These are phyloP conservation scores for Pyricularia sp. DNA, from an alignment of 2,329 filamentous ascomycete genomes.

Conservation along the genomic window DNA sequence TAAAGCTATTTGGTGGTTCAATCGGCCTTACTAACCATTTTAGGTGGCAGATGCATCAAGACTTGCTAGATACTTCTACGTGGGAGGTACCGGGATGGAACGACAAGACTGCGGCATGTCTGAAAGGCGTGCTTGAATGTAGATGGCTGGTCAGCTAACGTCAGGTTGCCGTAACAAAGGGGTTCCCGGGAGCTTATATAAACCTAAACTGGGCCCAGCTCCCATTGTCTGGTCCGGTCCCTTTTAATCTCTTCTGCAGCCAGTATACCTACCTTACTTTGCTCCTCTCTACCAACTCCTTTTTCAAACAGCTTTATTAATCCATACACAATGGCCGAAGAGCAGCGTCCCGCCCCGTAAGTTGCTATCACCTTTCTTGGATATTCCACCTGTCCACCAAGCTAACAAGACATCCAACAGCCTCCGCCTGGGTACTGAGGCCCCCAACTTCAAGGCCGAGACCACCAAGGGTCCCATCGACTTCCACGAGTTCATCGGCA, in stretches of 20 bases:
- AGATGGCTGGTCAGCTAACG: neutral
- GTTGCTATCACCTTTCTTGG: slow-evolving; percentile 8
- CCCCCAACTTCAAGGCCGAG: slow-evolving; percentile 77
- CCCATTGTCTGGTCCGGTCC: neutral
- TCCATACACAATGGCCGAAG: slow-evolving; percentile 20
- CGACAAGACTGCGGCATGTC: neutral
- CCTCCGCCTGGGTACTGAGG: slow-evolving; percentile 56
- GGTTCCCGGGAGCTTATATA: neutral
- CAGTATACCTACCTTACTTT: neutral
- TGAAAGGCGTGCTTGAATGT: neutral
- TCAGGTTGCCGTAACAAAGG: neutral
- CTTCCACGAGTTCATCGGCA: slow-evolving; percentile 73
- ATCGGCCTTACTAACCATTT: neutral
- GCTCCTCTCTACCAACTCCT: neutral
- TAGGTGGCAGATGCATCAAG: neutral
- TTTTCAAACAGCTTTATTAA: neutral
- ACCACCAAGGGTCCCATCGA: slow-evolving; percentile 70
- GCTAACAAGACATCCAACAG: slow-evolving; percentile 20
- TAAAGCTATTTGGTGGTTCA: neutral
- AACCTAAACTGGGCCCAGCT: neutral
- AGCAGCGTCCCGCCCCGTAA: slow-evolving; percentile 23
- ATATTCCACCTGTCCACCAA: neutral
- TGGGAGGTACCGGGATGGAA: neutral
- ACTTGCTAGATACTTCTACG: neutral
- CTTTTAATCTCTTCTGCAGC: neutral